These are phyloP conservation scores for Asterochloris sp. DNA, from an alignment of 139 green algal genomes.

Conservation along the genomic window DNA sequence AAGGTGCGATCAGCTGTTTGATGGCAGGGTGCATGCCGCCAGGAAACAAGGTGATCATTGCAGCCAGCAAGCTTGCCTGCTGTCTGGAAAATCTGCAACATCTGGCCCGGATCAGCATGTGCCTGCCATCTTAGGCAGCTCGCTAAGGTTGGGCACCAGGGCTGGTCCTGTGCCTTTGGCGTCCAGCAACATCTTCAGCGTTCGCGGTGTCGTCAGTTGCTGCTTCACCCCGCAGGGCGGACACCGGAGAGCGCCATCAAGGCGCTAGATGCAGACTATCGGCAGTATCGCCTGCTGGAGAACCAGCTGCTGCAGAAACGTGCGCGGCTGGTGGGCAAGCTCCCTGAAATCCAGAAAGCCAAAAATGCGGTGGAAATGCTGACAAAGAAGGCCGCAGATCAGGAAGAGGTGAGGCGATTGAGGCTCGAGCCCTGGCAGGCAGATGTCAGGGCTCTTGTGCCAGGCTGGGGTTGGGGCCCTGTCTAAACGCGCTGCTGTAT, in stretches of 20 bases:
- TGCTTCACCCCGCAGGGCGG: conserved; percentile 18
- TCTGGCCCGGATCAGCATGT: too few relatives aligned
- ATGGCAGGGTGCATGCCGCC: background rate
- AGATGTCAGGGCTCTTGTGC: too few relatives aligned
- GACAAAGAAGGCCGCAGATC: conserved; percentile 12
- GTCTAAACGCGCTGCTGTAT: too few relatives aligned
- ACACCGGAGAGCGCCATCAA: conserved; percentile 35
- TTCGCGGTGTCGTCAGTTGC: background rate
- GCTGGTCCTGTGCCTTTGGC: too few relatives aligned
- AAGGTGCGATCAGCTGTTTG: conserved; percentile 20
- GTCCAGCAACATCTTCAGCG: too few relatives aligned
- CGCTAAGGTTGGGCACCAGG: too few relatives aligned
- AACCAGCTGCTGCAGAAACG: conserved; percentile 38
- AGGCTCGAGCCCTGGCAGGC: too few relatives aligned
- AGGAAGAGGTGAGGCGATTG: conserved; percentile 5
- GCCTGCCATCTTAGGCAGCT: too few relatives aligned
- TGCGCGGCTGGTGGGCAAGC: conserved; percentile 37
- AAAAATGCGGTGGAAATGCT: conserved; percentile 28
- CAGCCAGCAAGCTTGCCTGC: too few relatives aligned
- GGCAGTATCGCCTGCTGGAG: conserved; percentile 49
- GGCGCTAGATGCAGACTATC: conserved; percentile 37
- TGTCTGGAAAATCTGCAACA: background rate
- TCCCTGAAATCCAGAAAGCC: conserved; percentile 53
- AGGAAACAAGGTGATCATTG: too few relatives aligned
- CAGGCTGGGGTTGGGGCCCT: too few relatives aligned